Conservation (phyloP, 345 rosid species). For the Pugionium dolabratum region DNA sequence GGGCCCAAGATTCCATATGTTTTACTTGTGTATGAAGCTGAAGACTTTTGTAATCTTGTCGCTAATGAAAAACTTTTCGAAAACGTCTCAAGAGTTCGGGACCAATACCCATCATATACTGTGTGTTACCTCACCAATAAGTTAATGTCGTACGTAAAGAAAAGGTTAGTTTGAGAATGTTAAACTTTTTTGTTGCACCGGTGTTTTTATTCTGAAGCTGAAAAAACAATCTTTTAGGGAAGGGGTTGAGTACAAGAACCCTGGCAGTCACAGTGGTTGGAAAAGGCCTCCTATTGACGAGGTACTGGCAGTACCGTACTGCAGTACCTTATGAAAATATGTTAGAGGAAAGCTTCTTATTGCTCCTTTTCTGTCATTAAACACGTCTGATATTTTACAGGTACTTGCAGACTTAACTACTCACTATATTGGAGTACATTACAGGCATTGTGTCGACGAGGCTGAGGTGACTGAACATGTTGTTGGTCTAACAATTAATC, state of each 20-base stretch:
- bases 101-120: constrained; percentile 65
- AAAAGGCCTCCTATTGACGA: constrained; percentile 77
- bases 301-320: constrained; percentile 41
- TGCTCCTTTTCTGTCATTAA: neutral
- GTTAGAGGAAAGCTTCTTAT: neutral
- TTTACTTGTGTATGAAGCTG: constrained; percentile 66
- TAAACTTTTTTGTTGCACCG: constrained; percentile 6
- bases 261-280: constrained; percentile 43
- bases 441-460: constrained; percentile 82
- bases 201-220: constrained; percentile 15
- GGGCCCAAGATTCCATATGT: constrained; percentile 57
- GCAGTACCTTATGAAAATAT: neutral
- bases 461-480: constrained; percentile 88
- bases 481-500: constrained; percentile 69
- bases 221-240: constrained; percentile 51
- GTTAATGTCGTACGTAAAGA: constrained; percentile 66
- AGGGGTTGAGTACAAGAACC: constrained; percentile 66
- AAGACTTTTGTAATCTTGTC: constrained; percentile 81
- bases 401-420: constrained; percentile 71
- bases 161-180: constrained; percentile 52
- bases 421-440: constrained; percentile 64
- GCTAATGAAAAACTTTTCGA: constrained; percentile 52
- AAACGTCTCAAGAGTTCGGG: constrained; percentile 58
- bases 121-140: constrained; percentile 82
- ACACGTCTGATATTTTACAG: constrained; percentile 41